Percentiles rank a stretch among this genome's conserved stretches.
These are phyloP conservation scores for Kwoniella bestiolae DNA, from an alignment of 768 basidiomycete genomes.

Conservation along the genomic window DNA sequence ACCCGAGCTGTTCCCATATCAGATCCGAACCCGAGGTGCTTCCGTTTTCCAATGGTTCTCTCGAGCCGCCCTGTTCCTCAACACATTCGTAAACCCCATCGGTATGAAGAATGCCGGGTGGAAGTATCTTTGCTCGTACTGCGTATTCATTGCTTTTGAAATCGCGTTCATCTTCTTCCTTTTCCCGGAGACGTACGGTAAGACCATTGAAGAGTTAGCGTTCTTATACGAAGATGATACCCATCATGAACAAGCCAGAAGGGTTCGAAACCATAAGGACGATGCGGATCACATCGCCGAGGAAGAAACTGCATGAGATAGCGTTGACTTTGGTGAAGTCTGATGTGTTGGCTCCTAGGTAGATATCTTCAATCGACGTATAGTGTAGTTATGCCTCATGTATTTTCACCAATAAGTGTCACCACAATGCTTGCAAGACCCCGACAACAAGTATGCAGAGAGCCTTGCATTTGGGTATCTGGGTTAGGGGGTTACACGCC, in stretches of 20 bases:
- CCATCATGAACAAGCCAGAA: conserved; percentile 22
- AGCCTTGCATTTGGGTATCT: too few species aligned
- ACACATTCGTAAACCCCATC: conserved; percentile 70
- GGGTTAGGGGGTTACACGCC: too few species aligned
- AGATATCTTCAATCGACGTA: too few species aligned
- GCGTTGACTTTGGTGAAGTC: too few species aligned
- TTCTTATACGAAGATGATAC: conserved; percentile 24
- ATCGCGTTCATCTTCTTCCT: conserved; percentile 66
- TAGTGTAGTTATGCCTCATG: too few species aligned
- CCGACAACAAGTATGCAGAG: too few species aligned
- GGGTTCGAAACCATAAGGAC: conserved; percentile 15
- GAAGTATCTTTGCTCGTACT: conserved; percentile 65
- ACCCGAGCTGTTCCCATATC: conserved; percentile 72
- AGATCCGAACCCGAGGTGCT: conserved; percentile 68
- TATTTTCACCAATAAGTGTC: too few species aligned
- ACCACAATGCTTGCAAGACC: too few species aligned
- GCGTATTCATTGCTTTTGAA: conserved; percentile 64
- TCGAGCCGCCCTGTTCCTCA: conserved; percentile 66
- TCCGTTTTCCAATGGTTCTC: conserved; percentile 67
- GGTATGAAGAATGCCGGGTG: conserved; percentile 66
- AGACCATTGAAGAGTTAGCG: conserved; percentile 63
- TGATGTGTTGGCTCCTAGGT: too few species aligned
- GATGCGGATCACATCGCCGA: neutral
- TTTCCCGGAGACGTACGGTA: conserved; percentile 67
- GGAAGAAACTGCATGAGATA: neutral